Percentiles rank a stretch among this genome's conserved stretches.
These are phyloP conservation scores for Saccharomycopsis hybrid DNA, from an alignment of 1,139 yeast species.

Conservation along the genomic window DNA sequence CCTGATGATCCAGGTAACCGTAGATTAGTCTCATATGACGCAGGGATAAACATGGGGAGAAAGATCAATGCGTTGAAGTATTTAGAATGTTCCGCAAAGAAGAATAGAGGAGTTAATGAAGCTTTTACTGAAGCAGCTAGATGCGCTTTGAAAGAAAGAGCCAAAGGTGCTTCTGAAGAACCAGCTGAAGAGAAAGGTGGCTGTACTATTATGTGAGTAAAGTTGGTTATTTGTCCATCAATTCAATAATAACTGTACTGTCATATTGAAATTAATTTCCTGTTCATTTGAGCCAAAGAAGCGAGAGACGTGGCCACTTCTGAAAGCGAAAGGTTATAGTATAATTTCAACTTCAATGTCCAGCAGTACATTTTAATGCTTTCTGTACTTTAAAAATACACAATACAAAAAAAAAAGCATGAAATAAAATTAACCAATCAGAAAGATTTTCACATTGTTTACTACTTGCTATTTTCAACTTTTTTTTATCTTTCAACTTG, in stretches of 20 bases:
- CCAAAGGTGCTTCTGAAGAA: conserved; percentile 62
- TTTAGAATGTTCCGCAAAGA: conserved; percentile 90
- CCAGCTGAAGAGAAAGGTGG: conserved; percentile 39
- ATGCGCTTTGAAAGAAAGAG: conserved; percentile 86
- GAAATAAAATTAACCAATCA: too few species aligned
- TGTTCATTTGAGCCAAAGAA: too few species aligned
- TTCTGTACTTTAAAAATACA: too few species aligned
- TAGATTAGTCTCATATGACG: conserved; percentile 68
- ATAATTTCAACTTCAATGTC: too few species aligned
- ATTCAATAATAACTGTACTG: conserved; percentile 46
- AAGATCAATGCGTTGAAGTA: conserved; percentile 79
- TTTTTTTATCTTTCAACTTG: too few species aligned
- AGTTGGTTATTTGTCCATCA: conserved; percentile 46
- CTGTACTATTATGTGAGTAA: conserved; percentile 35
- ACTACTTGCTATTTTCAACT: too few species aligned
- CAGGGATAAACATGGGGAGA: conserved; percentile 82
- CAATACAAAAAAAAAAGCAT: too few species aligned
- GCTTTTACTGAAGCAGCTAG: conserved; percentile 97
- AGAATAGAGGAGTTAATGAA: conserved; percentile 91
- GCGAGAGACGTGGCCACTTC: too few species aligned
- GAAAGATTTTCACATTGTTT: too few species aligned
- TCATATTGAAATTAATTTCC: too few species aligned
- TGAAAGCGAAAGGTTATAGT: too few species aligned
- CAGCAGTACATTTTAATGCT: not conserved
- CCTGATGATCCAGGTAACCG: conserved; percentile 28